These are phyloP conservation scores for Solanum piurae DNA, from an alignment of 257 asterid genomes.

Conservation along the genomic window DNA sequence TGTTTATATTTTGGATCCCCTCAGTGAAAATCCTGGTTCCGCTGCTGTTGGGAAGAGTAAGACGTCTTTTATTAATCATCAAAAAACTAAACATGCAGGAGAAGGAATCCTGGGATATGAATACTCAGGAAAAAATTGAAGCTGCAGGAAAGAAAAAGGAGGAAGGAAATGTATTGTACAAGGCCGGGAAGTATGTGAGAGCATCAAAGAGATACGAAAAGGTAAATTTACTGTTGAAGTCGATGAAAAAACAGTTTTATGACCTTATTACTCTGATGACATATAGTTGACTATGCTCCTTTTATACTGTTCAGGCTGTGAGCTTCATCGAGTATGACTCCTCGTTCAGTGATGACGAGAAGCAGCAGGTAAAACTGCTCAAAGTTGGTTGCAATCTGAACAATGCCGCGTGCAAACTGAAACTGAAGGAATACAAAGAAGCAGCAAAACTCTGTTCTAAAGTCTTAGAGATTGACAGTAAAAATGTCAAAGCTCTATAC, in stretches of 20 bases:
- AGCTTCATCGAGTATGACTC: constrained; percentile 34
- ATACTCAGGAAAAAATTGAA: constrained; percentile 34
- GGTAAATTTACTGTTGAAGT: constrained; percentile 3
- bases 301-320: constrained; percentile 19
- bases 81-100: constrained; percentile 21
- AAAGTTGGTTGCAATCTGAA: constrained; percentile 38
- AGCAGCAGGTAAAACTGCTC: constrained; percentile 28
- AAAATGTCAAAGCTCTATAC: constrained; percentile 48
- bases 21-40: neutral
- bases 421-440: constrained; percentile 44
- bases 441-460: constrained; percentile 35
- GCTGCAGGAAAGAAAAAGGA: constrained; percentile 50
- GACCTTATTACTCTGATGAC: neutral
- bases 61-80: neutral
- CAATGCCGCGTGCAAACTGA: constrained; percentile 58
- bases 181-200: constrained; percentile 37
- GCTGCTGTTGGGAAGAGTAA: neutral
- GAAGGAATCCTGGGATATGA: constrained; percentile 63
- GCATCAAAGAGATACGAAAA: constrained; percentile 53
- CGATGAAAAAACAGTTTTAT: neutral
- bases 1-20: neutral
- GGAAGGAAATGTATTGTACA: constrained; percentile 45
- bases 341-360: constrained; percentile 43
- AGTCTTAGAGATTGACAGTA: constrained; percentile 38
- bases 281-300: neutral